These are phyloP conservation scores for Neopestalotiopsis sp. DNA, from an alignment of 2,329 filamentous ascomycete species.

Conservation along the genomic window DNA sequence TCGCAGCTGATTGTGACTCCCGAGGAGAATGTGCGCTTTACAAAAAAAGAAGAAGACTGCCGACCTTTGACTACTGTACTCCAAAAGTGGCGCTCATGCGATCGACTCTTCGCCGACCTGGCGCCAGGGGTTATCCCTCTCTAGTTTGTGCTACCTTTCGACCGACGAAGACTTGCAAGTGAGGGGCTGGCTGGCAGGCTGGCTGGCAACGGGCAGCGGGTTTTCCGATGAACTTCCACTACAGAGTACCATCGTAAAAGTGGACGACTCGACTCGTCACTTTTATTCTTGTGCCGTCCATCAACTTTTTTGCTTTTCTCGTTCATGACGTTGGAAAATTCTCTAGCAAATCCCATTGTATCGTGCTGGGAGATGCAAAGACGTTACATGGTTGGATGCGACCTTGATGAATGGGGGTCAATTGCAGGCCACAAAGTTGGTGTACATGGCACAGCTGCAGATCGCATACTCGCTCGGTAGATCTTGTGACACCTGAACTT, in stretches of 20 bases:
- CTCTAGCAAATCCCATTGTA: too few species aligned
- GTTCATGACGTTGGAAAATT: too few species aligned
- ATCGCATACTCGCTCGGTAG: not conserved
- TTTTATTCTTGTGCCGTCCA: too few species aligned
- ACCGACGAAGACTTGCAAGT: not conserved
- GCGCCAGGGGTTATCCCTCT: not conserved
- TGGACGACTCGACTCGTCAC: too few species aligned
- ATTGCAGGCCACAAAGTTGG: too few species aligned
- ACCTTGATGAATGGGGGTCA: not conserved
- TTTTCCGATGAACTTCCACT: not conserved
- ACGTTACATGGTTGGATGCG: too few species aligned
- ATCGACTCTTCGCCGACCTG: not conserved
- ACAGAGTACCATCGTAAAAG: too few species aligned
- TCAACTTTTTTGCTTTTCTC: too few species aligned
- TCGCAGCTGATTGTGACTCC: not conserved
- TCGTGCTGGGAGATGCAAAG: too few species aligned
- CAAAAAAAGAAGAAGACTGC: not conserved
- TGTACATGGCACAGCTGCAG: not conserved
- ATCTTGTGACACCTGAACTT: not conserved
- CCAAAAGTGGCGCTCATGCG: not conserved
- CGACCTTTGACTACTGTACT: not conserved
- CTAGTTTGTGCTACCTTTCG: not conserved
- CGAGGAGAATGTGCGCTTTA: too few species aligned
- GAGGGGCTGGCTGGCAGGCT: not conserved
- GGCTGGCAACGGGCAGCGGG: not conserved